Base-by-base conservation (phyloP, 1,284 basidiomycete species). In the Meira miltonrushii region DNA sequence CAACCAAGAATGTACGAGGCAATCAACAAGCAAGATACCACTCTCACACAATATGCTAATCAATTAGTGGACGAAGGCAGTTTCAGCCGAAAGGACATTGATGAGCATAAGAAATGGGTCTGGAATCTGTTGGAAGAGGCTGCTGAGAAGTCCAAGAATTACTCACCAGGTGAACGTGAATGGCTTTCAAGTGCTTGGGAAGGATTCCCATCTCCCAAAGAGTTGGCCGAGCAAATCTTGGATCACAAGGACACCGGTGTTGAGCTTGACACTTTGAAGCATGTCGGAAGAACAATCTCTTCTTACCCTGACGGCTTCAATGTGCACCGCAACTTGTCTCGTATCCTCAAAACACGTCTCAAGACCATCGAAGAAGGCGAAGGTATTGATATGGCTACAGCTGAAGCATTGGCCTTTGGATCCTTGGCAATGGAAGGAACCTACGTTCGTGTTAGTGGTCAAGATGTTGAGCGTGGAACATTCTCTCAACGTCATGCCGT, bases 401-500 rank as follows among this genome's bases (percentile, higher is more conserved):
- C 93, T 62, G 95, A 99, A 82, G 92, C 95, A 0, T 86, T 99
- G 57, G 95, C 95, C 0, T 92, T 98, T 74, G 95, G 94, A 64
- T 85, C 92, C 13, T 86, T 98, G 54, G 89, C 89, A 37, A 83
- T 94, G 50, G 93, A 98, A 82, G 89, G 90, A 74, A 88, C 88
- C 59, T 92, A 98, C 78, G 89, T 99, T 56, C 90, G 95, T 72
- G 83, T 98, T 1, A 96, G 92, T 1, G 95, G 95, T 49, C 95
- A 99, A 81, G 95, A 98, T 80, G 94, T 98, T 57, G 95, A 99
- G 81, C 89, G 95, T 79, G 95, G 95, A 58, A 99, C 95, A 8
- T 99, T 99, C 84, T 97, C 93, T n/a, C 95, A 98, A 79, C 89
- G 95, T 56, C 95, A 99, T 77, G 92, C 93, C 48, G 88, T 99